A percentile compares a stretch with the other conserved stretches of the same genome.
phyloP scores from a whole-genome alignment of 139 green algal genomes.

The Micromonas pusilla region DNA sequence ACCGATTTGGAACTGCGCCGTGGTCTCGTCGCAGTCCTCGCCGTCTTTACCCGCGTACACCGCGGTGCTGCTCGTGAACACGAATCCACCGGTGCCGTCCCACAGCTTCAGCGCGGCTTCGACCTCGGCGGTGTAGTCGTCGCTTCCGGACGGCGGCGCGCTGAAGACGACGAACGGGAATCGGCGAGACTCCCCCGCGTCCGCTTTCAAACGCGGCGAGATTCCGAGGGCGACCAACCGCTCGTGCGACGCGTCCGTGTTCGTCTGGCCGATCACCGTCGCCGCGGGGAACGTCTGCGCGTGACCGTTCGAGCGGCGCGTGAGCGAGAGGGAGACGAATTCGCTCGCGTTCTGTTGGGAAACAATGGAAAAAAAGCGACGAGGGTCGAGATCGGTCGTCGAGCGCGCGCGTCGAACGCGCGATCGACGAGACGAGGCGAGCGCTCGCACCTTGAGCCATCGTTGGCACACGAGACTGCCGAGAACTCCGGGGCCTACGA shows the following conservation, averaged over 20 bases:
- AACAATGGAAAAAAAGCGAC: too few relatives aligned
- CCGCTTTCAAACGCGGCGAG: slow-evolving; percentile 43
- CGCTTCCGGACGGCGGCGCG: slow-evolving; percentile 77
- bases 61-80: slow-evolving; percentile 83
- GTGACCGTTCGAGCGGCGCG: too few relatives aligned
- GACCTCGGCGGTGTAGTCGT: slow-evolving; percentile 80
- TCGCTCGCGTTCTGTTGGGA: too few relatives aligned
- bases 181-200: slow-evolving; percentile 24
- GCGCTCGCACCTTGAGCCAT: neutral
- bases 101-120: slow-evolving; percentile 59
- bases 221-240: slow-evolving; percentile 68
- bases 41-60: slow-evolving; percentile 72
- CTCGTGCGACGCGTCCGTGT: slow-evolving; percentile 69
- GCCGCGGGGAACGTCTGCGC: slow-evolving; percentile 29
- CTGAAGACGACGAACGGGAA: slow-evolving; percentile 82
- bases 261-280: slow-evolving; percentile 82
- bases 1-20: slow-evolving; percentile 43
- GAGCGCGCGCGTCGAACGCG: too few relatives aligned
- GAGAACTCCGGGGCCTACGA: slow-evolving; percentile 19
- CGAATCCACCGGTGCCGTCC: slow-evolving; percentile 71
- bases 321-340: too few relatives aligned
- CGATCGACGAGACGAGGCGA: too few relatives aligned
- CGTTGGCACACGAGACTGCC: neutral
- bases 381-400: too few relatives aligned
- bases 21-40: slow-evolving; percentile 52